Evolutionary conservation across 805 yeast species (phyloP), one percentile per base, ranked within the genome.

Genomic region (Brettanomyces nanus): DNA sequence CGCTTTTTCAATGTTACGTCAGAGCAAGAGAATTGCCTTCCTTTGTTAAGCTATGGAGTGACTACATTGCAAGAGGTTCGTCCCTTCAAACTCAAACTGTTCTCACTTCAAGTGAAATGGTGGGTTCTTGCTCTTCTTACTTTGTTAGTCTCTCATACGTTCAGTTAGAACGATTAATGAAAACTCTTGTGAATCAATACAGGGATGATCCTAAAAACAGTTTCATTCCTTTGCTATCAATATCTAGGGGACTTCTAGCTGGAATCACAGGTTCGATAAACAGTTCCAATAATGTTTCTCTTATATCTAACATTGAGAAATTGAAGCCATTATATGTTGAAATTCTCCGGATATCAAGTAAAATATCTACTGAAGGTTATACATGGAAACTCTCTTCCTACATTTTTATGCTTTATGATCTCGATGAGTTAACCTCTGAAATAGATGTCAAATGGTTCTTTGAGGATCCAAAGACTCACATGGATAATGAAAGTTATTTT

Each of bases 21-120:
- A 71, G 64, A 46, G 77, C 78, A 4, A 73, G 89, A 63, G 85
- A 79, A 38, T 59, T 75, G 20, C 56, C 56, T 3, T 51, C 58
- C 4, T 80, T 80, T 45, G 61, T 74, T 35, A 53, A 60, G 6
- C 45, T 66, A 10, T 77, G 81, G 77, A 54, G 59, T 13, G 15
- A 17, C 13, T 6, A 13, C 28, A 15, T 36, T 13, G n/a, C 15
- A 5, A 14, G 19, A 15, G 20, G 3, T 23, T 26, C 15, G 36
- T 5, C 13, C 19, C 11, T n/a, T 6, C 18, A 20, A n/a, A 11
- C 19, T 19, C 30, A 19, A 28, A 19, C 21, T 3, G 21, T 42
- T 9, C 28, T 52, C 15, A 35, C 40, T 6, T 46, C 49, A 4
- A 56, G 59, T 9, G 52, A 49, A 4, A 65, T 71, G 36, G 45